Conservation (phyloP, 306 rosid species). For the Crotalaria pallida region DNA sequence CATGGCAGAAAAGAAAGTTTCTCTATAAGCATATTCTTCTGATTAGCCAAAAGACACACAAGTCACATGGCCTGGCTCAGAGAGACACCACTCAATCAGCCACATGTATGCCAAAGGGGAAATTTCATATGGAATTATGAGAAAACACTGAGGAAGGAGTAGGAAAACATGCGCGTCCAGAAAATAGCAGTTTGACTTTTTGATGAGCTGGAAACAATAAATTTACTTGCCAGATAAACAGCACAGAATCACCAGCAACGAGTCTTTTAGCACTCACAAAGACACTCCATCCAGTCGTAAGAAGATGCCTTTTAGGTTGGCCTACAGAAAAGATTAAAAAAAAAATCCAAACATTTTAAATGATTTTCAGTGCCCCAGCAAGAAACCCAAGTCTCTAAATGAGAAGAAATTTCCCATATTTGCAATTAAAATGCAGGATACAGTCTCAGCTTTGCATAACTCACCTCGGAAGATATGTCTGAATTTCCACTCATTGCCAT, state of each 20-base stretch:
- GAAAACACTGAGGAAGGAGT: neutral
- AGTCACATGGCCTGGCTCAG: neutral
- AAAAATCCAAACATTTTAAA: neutral
- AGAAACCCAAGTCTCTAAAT: neutral
- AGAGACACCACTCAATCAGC: neutral
- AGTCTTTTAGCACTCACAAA: slow-evolving; percentile 97
- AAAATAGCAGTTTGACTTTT: neutral
- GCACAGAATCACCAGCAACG: slow-evolving; percentile 95
- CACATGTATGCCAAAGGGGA: neutral
- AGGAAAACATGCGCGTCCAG: neutral
- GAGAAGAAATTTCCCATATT: neutral
- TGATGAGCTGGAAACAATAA: neutral
- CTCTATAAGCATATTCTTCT: neutral
- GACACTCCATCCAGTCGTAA: slow-evolving; percentile 99
- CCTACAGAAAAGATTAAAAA: slow-evolving; percentile 59
- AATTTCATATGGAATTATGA: neutral
- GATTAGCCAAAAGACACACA: neutral
- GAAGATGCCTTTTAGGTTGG: slow-evolving; percentile 98
- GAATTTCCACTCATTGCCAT: slow-evolving; percentile 97
- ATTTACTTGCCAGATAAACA: slow-evolving; percentile 81
- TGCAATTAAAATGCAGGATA: neutral
- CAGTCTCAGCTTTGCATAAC: slow-evolving; percentile 20
- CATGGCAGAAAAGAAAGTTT: neutral
- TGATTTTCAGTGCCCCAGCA: neutral
- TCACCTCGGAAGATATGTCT: slow-evolving; percentile 96